A percentile compares a stretch with the other conserved stretches of the same genome.
Evolutionary conservation across 257 asterid genomes (phyloP).

Genomic region (Scutellaria barbata): DNA sequence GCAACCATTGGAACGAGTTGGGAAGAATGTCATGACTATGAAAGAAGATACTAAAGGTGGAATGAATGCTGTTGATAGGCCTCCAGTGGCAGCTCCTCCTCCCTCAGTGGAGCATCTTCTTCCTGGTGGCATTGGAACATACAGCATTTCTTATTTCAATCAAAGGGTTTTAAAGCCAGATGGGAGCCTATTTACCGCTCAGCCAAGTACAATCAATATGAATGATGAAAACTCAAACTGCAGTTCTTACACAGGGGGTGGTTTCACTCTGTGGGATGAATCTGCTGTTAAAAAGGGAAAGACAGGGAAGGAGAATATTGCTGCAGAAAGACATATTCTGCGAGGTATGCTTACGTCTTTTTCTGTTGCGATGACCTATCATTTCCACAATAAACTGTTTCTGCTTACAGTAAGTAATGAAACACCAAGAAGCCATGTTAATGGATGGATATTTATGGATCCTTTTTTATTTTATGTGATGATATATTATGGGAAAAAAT

Average conservation of each 20-base stretch:
- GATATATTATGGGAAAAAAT: too few species aligned
- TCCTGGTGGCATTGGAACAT: constrained; percentile 88
- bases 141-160: constrained; percentile 72
- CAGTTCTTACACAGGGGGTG: constrained; percentile 74
- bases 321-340: constrained; percentile 52
- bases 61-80: constrained; percentile 52
- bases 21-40: constrained; percentile 40
- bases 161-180: constrained; percentile 63
- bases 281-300: constrained; percentile 81
- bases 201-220: constrained; percentile 57
- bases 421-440: too few species aligned
- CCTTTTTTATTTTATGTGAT: too few species aligned
- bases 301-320: constrained; percentile 98
- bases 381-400: too few species aligned
- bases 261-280: constrained; percentile 88
- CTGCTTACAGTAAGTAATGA: too few species aligned
- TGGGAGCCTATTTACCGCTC: constrained; percentile 51
- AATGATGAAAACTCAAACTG: constrained; percentile 70
- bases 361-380: not conserved
- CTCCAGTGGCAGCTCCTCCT: constrained; percentile 48
- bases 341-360: constrained; percentile 52
- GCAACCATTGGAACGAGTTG: constrained; percentile 81
- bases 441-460: too few species aligned
- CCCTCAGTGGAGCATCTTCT: constrained; percentile 63
- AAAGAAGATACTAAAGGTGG: constrained; percentile 58